Conservation (phyloP, 179 eudicot genomes). For the Beta lomatogona region DNA sequence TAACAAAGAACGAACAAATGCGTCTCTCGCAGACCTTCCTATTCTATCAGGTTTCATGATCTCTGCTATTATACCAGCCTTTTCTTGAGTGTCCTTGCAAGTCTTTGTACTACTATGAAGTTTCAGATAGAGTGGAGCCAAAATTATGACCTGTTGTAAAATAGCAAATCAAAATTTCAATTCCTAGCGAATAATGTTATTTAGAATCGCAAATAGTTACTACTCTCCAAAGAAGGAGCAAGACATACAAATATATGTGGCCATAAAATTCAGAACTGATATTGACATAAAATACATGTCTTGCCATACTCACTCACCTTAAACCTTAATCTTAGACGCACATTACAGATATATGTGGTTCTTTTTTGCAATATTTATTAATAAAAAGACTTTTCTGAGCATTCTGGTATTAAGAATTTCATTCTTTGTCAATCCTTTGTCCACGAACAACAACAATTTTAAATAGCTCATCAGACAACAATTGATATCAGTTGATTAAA, state of each 20-base stretch:
- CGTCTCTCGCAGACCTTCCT: constrained; percentile 37
- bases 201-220: background rate
- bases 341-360: background rate
- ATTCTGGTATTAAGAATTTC: too few relatives aligned
- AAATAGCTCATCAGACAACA: too few relatives aligned
- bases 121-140: constrained; percentile 71
- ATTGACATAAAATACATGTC: background rate
- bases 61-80: constrained; percentile 58
- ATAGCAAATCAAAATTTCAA: background rate
- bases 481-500: too few relatives aligned
- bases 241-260: too few relatives aligned
- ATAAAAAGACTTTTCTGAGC: too few relatives aligned
- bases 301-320: background rate
- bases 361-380: too few relatives aligned
- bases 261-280: background rate
- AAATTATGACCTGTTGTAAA: constrained; percentile 50
- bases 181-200: background rate
- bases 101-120: constrained; percentile 38
- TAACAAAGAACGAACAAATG: constrained; percentile 39
- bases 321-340: too few relatives aligned
- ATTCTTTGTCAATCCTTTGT: too few relatives aligned
- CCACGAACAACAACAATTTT: too few relatives aligned
- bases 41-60: constrained; percentile 38
- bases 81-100: constrained; percentile 34
- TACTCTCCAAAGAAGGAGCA: background rate